Evolutionary conservation across 2,329 filamentous ascomycete genomes (phyloP), one percentile per base, ranked within the genome.

Genomic region (Fusarium globosum): DNA sequence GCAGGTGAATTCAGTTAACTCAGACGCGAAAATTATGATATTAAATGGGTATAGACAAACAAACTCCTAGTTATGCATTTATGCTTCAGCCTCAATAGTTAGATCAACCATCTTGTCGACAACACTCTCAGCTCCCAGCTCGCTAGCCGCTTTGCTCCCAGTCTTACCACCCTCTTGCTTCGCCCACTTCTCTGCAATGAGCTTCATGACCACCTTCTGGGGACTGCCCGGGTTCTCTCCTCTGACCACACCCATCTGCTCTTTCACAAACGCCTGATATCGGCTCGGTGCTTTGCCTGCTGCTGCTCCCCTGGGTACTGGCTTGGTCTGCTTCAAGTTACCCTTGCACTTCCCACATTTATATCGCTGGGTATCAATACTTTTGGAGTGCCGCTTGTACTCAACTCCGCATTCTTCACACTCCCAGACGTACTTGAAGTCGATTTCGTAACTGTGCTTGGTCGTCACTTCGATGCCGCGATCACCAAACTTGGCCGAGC

Each of bases 361-460:
- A 76, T 95, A 91, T 53, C 89, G 88, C 36, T 80, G 79, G 0
- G 92, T 87, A 80, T 98, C 91, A 74, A 98, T 93, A 79, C 93
- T 96, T 82, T 92, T 94, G 21, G 92, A 95, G 81, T 98, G 96
- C 9, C 96, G 87, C 79, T 95, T 93, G 81, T 93, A 97, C 80
- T 93, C 91, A 38, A 88, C 83, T 0, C 85, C 88, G 79, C 96
- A 98, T 7, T 79, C 83, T 23, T 76, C 83, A 80, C 96, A 98
- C 46, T 88, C 85, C 96, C 96, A 98, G 26, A 95, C 84, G 80
- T 96, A 99, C 84, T 96, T 97, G 85, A 94, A 97, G 76, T 95
- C 92, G 78, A 98, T 98, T 56, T 92, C 89, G 81, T 98, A 99
- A 38, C 86, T 89, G 82, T 99, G 96, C 79, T 94, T 97, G 1